Percentiles rank a stretch among this genome's conserved stretches.
phyloP scores from a whole-genome alignment of 192 early-diverging fungal species.

The Linnemannia zychae region DNA sequence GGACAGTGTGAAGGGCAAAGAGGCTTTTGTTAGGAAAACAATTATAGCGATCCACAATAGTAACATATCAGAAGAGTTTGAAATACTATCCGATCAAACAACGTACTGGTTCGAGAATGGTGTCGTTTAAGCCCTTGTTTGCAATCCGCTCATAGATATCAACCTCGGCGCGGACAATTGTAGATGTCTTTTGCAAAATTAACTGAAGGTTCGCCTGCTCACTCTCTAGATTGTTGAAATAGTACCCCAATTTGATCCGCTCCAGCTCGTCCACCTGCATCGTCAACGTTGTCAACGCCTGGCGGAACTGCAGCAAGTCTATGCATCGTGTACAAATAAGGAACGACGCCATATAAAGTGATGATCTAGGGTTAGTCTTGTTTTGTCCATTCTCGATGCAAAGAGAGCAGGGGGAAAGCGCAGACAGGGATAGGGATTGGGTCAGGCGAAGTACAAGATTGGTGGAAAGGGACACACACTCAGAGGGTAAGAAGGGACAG shows the following conservation, averaged over 20 bases:
- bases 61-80: neutral
- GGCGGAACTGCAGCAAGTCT: constrained; percentile 59
- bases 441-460: neutral
- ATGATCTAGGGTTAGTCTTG: neutral
- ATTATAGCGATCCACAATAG: too few relatives aligned
- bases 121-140: constrained; percentile 63
- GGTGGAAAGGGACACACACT: neutral
- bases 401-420: neutral
- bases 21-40: neutral
- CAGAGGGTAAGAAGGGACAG: neutral
- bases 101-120: constrained; percentile 60
- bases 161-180: constrained; percentile 61
- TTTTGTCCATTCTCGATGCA: neutral
- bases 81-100: neutral
- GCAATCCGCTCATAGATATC: constrained; percentile 64
- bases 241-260: constrained; percentile 59
- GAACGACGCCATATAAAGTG: neutral
- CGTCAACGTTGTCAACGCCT: constrained; percentile 58
- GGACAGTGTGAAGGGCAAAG: neutral
- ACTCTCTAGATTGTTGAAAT: constrained; percentile 59
- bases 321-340: neutral
- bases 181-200: constrained; percentile 60
- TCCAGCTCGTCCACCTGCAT: constrained; percentile 66
- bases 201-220: constrained; percentile 61
- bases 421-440: neutral